A percentile compares a stretch with the other conserved stretches of the same genome.
phyloP scores from a whole-genome alignment of 306 rosid genomes.

The Bauhinia variegata region DNA sequence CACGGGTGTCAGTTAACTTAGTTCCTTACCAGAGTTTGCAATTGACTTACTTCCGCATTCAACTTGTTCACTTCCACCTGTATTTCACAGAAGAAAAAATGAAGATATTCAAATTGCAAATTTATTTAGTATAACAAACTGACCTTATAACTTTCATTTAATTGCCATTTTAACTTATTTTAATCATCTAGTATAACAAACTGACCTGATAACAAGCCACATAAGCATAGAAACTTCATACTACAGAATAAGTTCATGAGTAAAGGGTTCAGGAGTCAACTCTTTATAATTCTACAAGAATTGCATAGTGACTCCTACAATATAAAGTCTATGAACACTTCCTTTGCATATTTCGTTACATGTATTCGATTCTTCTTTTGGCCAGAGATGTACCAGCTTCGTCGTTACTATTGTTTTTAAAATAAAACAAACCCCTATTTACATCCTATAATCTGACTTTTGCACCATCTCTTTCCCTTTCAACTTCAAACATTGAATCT shows the following conservation, averaged over 20 bases:
- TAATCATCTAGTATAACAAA: conserved; percentile 1
- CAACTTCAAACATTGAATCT: background rate
- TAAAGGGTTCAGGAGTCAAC: background rate
- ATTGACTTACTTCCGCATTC: conserved; percentile 45
- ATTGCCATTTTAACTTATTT: background rate
- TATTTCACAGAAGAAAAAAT: conserved; percentile 36
- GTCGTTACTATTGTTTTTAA: background rate
- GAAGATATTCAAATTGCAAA: conserved; percentile 21
- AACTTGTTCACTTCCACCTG: conserved; percentile 77
- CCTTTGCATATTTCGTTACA: too few relatives aligned
- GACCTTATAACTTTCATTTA: background rate
- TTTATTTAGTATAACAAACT: too few relatives aligned
- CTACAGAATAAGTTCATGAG: too few relatives aligned
- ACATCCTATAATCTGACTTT: conserved; percentile 10
- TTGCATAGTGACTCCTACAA: background rate
- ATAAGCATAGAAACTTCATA: conserved; percentile 2
- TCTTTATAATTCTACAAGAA: too few relatives aligned
- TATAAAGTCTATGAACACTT: too few relatives aligned
- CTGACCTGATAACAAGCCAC: background rate
- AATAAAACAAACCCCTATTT: background rate
- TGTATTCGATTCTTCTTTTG: too few relatives aligned
- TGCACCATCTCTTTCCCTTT: background rate
- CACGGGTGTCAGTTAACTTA: conserved; percentile 21
- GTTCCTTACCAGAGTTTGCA: conserved; percentile 67
- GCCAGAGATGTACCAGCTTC: too few relatives aligned